These are phyloP conservation scores for Yamadazyma triangularis DNA, from an alignment of 1,139 yeast genomes.

Conservation along the genomic window DNA sequence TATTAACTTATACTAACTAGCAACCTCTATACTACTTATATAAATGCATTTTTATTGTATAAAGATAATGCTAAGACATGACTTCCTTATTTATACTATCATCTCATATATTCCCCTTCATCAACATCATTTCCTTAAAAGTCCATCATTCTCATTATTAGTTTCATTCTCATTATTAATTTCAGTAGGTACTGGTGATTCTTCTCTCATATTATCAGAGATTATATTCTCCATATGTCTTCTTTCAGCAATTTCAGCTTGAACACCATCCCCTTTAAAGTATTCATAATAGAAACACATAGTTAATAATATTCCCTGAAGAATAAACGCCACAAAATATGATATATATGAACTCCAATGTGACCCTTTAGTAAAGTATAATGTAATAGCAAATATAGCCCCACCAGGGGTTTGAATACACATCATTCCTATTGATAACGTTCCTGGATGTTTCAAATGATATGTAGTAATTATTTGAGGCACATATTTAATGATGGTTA, in stretches of 20 bases:
- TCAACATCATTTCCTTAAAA: no score
- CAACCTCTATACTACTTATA: no score
- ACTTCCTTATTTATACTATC: no score
- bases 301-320: slow-evolving; percentile 48
- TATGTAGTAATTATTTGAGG: slow-evolving; percentile 79
- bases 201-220: slow-evolving; percentile 22
- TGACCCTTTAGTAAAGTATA: slow-evolving; percentile 69
- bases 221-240: slow-evolving; percentile 30
- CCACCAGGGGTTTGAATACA: slow-evolving; percentile 90
- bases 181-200: no score
- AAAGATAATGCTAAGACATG: no score
- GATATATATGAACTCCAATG: slow-evolving; percentile 90
- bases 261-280: slow-evolving; percentile 22
- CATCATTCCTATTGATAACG: slow-evolving; percentile 79
- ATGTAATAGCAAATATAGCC: slow-evolving; percentile 65
- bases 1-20: no score
- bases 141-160: no score
- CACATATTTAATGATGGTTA: slow-evolving; percentile 69
- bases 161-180: no score
- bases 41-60: no score
- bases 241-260: slow-evolving; percentile 28
- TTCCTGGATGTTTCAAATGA: slow-evolving; percentile 70
- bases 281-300: slow-evolving; percentile 39
- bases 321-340: slow-evolving; percentile 63
- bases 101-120: no score